Evolutionary conservation across 2,329 filamentous ascomycete genomes (phyloP), one percentile per base, ranked within the genome.

Genomic region (Botrytis fabae): DNA sequence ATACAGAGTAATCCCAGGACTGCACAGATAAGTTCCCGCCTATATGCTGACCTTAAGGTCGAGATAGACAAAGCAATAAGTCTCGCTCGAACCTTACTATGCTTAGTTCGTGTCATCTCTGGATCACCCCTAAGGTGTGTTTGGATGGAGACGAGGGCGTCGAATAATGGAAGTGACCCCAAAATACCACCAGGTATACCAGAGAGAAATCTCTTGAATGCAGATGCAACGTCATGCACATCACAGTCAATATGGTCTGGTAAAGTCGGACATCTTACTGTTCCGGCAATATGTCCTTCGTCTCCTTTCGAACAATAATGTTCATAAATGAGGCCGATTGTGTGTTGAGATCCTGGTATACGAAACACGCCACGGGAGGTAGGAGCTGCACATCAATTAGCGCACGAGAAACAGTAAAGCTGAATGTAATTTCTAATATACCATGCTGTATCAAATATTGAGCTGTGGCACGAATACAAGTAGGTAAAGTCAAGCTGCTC

Each of bases 161-260:
- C 88, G 71, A 92, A 91, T 0, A 92, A 79, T 1, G 84, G 80
- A 22, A 91, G 78, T 0, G 89, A 90, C 6, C 91, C 91, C 0
- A 93, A 82, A 59, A 93, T 89, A 0, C 91, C 91, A 0, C 90
- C 90, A 0, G 90, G 90, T 0, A 93, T 80, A 0, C 87, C 87
- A 0, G 86, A 85, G 0, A 93, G 82, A n/a, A 93, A 83, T 20
- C 85, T 86, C 77, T 92, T 92, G 81, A 93, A 92, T 0, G 88
- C 85, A 2, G 89, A 90, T 3, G 90, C 90, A 44, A 92, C 87
- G 80, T 92, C 91, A 74, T 92, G 89, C 5, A 89, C 84, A 10
- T 87, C 85, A 64, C 84, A 87, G 54, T 85, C 85, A 74, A 92
- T 88, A 76, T 91, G 89, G 2, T 81, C 80, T 5, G 91, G 90